phyloP scores from a whole-genome alignment of 495 filamentous ascomycete genomes.

The Xylaria bambusicola region DNA sequence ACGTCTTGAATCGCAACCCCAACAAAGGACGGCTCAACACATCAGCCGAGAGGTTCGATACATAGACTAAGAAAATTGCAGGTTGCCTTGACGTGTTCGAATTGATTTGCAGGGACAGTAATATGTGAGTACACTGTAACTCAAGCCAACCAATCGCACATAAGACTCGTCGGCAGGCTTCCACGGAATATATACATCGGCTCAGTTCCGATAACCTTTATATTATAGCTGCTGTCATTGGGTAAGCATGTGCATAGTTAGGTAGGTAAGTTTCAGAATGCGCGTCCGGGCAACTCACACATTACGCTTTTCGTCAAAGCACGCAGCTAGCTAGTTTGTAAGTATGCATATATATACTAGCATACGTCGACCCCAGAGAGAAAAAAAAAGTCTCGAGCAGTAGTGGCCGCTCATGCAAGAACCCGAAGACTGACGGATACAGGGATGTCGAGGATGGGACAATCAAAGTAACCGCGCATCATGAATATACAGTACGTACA shows the following conservation, averaged over 20 bases:
- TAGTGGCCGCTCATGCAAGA: constrained; percentile 1
- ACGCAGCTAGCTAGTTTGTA: too few relatives aligned
- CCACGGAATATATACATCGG: not conserved
- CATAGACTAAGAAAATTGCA: too few relatives aligned
- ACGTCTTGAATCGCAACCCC: too few relatives aligned
- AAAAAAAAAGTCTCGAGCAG: not conserved
- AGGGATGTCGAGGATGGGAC: constrained; percentile 3
- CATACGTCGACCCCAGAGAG: too few relatives aligned
- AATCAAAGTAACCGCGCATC: too few relatives aligned
- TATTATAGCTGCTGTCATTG: not conserved
- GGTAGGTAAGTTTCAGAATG: too few relatives aligned
- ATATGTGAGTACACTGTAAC: not conserved
- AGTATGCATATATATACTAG: too few relatives aligned
- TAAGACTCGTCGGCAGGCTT: too few relatives aligned
- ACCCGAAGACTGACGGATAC: constrained; percentile 1
- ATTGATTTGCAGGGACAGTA: too few relatives aligned
- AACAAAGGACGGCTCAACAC: not conserved
- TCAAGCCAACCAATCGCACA: not conserved
- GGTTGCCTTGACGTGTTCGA: too few relatives aligned
- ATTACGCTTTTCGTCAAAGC: not conserved
- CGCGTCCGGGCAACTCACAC: not conserved
- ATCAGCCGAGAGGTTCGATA: too few relatives aligned
- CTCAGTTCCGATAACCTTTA: not conserved
- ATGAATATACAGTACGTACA: not conserved
- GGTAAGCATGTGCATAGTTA: not conserved